Conservation (phyloP, 306 rosid species). For the Calophaca sinica region DNA sequence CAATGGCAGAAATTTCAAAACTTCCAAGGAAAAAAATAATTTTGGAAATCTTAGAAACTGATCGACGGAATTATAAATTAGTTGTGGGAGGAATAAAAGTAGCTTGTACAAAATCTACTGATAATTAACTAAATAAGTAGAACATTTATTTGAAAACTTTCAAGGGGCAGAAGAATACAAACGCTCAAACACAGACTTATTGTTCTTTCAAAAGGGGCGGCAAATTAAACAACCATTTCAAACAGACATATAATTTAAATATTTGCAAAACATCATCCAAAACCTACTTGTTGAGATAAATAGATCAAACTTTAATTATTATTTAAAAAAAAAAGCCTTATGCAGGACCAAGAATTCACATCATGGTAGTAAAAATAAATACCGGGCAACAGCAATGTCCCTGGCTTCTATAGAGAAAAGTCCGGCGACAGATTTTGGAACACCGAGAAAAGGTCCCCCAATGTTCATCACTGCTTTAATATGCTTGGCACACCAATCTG, state of each 20-base stretch:
- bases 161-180: conserved; percentile 24
- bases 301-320: not conserved
- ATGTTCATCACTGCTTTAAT: conserved; percentile 79
- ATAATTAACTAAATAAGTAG: conserved; percentile 10
- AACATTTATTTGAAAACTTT: conserved; percentile 25
- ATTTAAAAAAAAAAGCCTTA: not conserved
- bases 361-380: conserved; percentile 36
- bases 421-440: conserved; percentile 80
- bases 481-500: conserved; percentile 87
- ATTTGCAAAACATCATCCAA: conserved; percentile 21
- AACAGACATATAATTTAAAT: conserved; percentile 15
- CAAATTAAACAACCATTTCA: conserved; percentile 22
- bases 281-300: conserved; percentile 30
- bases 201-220: conserved; percentile 18
- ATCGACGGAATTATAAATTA: conserved; percentile 13
- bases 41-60: not conserved
- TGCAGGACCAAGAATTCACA: conserved; percentile 34
- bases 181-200: conserved; percentile 7
- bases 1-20: not conserved
- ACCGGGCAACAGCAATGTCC: conserved; percentile 92
- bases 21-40: not conserved
- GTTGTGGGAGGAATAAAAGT: not conserved
- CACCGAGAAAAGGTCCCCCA: conserved; percentile 90
- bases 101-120: conserved; percentile 12
- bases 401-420: conserved; percentile 85